Evolutionary conservation across 306 rosid genomes (phyloP).

Genomic region (Pterocarpus macrocarpus): DNA sequence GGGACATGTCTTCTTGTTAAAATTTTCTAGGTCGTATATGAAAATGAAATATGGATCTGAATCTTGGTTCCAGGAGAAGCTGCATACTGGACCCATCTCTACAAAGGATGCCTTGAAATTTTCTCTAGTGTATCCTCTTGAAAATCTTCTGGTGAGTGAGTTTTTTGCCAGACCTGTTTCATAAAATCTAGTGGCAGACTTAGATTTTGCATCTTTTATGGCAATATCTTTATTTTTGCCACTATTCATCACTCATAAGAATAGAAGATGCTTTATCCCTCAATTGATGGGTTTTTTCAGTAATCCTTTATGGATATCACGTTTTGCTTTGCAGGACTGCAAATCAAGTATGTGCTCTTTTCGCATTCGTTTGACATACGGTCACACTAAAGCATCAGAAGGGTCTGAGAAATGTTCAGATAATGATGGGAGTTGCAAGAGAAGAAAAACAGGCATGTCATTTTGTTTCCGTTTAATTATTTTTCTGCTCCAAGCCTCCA

Average conservation of each 20-base stretch:
- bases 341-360: slow-evolving; percentile 63
- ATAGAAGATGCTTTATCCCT: slow-evolving; percentile 10
- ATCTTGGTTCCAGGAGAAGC: slow-evolving; percentile 68
- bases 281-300: slow-evolving; percentile 11
- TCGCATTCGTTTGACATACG: slow-evolving; percentile 74
- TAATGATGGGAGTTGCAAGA: slow-evolving; percentile 59
- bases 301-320: slow-evolving; percentile 47
- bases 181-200: neutral
- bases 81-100: slow-evolving; percentile 57
- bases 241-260: slow-evolving; percentile 5
- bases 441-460: slow-evolving; percentile 75
- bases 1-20: slow-evolving; percentile 19
- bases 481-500: slow-evolving; percentile 11
- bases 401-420: slow-evolving; percentile 48
- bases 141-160: slow-evolving; percentile 69
- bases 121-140: slow-evolving; percentile 65
- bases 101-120: slow-evolving; percentile 80
- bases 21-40: slow-evolving; percentile 63
- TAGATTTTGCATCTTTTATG: slow-evolving; percentile 1
- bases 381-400: slow-evolving; percentile 51
- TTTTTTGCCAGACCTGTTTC: slow-evolving; percentile 9
- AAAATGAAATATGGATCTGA: slow-evolving; percentile 70
- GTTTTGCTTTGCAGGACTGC: slow-evolving; percentile 72
- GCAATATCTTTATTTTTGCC: neutral
- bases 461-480: slow-evolving; percentile 19